Percentiles rank a stretch among this genome's conserved stretches.
phyloP scores from a whole-genome alignment of 805 yeast genomes.

The Komagataella pseudopastoris region DNA sequence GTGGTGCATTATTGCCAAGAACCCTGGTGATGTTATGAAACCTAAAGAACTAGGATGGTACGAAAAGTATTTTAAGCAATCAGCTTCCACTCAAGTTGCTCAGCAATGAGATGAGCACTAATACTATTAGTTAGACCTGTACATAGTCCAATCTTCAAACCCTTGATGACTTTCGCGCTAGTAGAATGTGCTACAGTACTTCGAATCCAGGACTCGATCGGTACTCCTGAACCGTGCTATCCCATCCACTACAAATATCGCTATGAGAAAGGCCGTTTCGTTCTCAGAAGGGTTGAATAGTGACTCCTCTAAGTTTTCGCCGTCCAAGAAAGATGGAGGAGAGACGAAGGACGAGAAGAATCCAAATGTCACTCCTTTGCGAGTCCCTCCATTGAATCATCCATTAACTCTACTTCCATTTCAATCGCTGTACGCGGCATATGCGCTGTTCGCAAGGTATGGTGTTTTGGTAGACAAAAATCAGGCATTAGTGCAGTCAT shows the following conservation, averaged over 20 bases:
- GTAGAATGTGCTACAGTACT: neutral
- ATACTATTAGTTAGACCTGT: neutral
- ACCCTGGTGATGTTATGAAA: conserved; percentile 48
- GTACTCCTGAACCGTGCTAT: neutral
- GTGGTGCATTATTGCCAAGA: conserved; percentile 70
- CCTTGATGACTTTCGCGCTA: neutral
- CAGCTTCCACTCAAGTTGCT: conserved; percentile 5
- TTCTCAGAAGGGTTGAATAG: conserved; percentile 5
- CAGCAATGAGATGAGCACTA: neutral
- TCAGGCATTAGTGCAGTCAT: conserved; percentile 12
- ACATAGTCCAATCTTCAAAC: neutral
- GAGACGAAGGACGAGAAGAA: neutral
- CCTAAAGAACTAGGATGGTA: conserved; percentile 32
- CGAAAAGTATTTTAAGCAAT: conserved; percentile 28
- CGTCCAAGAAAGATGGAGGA: neutral
- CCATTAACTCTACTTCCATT: conserved; percentile 15
- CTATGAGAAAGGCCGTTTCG: conserved; percentile 16
- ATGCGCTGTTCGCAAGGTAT: conserved; percentile 17
- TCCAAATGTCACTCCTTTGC: neutral
- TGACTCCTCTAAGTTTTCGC: neutral
- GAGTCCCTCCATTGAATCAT: neutral
- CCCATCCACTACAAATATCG: neutral
- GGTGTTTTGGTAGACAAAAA: conserved; percentile 16
- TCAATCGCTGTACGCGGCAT: conserved; percentile 13
- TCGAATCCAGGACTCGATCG: neutral